These are phyloP conservation scores for Clohesyomyces aquaticus DNA, from an alignment of 495 filamentous ascomycete species.

Conservation along the genomic window DNA sequence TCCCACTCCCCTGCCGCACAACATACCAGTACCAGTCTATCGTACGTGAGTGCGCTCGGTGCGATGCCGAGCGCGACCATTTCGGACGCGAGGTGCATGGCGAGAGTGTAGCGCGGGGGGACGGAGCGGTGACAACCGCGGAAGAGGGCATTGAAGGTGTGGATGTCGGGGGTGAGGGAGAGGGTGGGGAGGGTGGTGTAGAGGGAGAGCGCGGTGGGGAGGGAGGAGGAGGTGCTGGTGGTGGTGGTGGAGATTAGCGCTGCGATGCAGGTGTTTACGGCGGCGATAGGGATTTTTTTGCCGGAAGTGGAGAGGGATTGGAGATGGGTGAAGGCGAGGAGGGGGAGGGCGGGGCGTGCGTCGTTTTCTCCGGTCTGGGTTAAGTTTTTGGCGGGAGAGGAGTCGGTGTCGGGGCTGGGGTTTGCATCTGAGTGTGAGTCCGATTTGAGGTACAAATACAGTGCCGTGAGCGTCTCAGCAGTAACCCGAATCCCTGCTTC, in stretches of 20 bases:
- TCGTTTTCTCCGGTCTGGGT: too few species aligned
- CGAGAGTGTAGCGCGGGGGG: constrained; percentile 57
- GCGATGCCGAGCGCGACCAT: constrained; percentile 67
- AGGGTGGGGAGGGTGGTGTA: constrained; percentile 73
- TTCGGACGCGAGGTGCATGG: constrained; percentile 73
- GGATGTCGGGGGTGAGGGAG: constrained; percentile 59
- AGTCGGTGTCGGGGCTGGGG: too few species aligned
- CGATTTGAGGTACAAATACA: constrained; percentile 53
- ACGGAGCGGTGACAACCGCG: constrained; percentile 58
- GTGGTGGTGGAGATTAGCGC: constrained; percentile 50
- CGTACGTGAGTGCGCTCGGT: constrained; percentile 66
- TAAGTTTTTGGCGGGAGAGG: too few species aligned
- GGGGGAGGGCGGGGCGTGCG: constrained; percentile 48
- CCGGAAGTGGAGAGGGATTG: constrained; percentile 52
- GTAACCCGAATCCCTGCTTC: constrained; percentile 58
- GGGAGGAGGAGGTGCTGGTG: too few species aligned
- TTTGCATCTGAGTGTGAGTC: too few species aligned
- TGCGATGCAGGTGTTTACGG: constrained; percentile 68
- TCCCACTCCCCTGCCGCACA: constrained; percentile 57
- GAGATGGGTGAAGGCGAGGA: constrained; percentile 58
- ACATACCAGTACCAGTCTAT: constrained; percentile 70
- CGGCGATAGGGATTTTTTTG: constrained; percentile 56
- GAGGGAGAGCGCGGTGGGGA: constrained; percentile 62
- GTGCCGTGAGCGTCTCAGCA: constrained; percentile 59
- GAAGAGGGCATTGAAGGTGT: constrained; percentile 71